Evolutionary conservation across 1,139 yeast genomes (phyloP).

Genomic region (Candida mesenterica): DNA sequence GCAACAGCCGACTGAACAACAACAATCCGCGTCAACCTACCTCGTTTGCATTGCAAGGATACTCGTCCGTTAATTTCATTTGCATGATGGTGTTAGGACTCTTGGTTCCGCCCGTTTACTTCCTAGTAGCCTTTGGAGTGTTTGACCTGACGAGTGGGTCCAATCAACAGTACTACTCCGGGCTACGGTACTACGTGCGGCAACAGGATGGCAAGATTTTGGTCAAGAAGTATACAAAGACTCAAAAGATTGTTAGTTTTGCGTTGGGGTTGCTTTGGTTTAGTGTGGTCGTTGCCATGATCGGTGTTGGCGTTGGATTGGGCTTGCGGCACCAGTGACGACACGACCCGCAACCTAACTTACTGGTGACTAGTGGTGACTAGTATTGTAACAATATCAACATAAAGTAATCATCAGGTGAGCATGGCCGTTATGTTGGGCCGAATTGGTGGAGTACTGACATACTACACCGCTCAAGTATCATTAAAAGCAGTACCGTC

Average conservation of each 20-base stretch:
- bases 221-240: conserved; percentile 26
- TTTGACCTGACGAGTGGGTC: conserved; percentile 27
- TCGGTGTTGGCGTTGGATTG: conserved; percentile 40
- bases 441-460: too few relatives aligned
- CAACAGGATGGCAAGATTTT: conserved; percentile 11
- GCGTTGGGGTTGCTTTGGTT: conserved; percentile 37
- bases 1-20: not conserved
- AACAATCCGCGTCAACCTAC: not conserved
- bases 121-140: conserved; percentile 31
- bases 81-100: conserved; percentile 30
- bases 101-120: conserved; percentile 36
- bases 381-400: too few relatives aligned
- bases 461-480: too few relatives aligned
- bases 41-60: conserved; percentile 1
- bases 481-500: too few relatives aligned
- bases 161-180: conserved; percentile 21
- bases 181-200: conserved; percentile 16
- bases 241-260: conserved; percentile 35
- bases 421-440: too few relatives aligned
- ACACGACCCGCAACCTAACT: too few relatives aligned
- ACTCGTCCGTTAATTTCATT: conserved; percentile 6
- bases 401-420: too few relatives aligned
- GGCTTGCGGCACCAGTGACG: not conserved
- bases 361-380: too few relatives aligned
- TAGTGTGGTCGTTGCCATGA: conserved; percentile 35